Evolutionary conservation across 345 rosid genomes (phyloP).

Genomic region (Gossypium thurberi): DNA sequence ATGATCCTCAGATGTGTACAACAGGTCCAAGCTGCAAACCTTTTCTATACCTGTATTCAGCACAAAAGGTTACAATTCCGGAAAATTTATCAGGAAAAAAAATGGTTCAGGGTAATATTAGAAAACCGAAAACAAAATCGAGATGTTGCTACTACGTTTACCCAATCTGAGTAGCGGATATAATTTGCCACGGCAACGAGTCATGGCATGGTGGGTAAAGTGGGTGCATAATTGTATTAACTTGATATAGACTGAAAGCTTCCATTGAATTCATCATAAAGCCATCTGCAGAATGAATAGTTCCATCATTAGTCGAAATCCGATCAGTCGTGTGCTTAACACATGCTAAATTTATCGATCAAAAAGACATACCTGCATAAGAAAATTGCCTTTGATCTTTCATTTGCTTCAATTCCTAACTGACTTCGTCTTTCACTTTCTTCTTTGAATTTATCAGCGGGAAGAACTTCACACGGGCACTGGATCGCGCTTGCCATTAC

Average conservation of each 20-base stretch:
- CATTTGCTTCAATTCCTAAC: constrained; percentile 30
- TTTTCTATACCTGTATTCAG: not conserved
- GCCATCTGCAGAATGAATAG: constrained; percentile 47
- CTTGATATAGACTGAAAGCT: constrained; percentile 47
- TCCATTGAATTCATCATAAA: constrained; percentile 52
- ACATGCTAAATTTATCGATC: not conserved
- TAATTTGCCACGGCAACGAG: not conserved
- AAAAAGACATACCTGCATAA: constrained; percentile 51
- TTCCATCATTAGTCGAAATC: constrained; percentile 4
- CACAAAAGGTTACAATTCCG: not conserved
- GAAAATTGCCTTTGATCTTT: constrained; percentile 32
- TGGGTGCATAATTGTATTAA: constrained; percentile 20
- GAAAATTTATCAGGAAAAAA: not conserved
- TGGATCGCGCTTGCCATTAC: constrained; percentile 44
- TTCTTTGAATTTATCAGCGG: constrained; percentile 44
- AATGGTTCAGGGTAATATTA: not conserved
- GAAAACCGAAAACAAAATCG: not conserved
- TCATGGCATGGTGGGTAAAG: constrained; percentile 1
- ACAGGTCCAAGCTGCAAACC: not conserved
- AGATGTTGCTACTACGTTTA: not conserved
- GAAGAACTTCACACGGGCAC: constrained; percentile 58
- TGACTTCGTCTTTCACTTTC: constrained; percentile 35
- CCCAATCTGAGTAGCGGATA: constrained; percentile 20
- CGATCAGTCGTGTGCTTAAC: not conserved
- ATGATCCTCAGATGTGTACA: not conserved